phyloP scores from a whole-genome alignment of 306 rosid genomes.

The Lablab purpureus region DNA sequence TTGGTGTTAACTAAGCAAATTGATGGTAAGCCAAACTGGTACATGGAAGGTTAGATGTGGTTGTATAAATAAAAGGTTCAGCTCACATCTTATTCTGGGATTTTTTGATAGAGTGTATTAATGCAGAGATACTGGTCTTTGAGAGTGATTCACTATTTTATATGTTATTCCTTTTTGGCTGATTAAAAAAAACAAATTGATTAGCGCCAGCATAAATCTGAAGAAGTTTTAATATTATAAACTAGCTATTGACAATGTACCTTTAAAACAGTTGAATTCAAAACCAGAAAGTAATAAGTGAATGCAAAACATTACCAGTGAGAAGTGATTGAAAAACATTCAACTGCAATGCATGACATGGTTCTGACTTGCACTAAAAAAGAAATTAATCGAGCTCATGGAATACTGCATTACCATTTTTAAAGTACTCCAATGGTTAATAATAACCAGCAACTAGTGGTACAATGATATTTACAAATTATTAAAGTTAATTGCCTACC shows the following conservation, averaged over 20 bases:
- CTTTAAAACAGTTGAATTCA: neutral
- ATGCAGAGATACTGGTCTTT: too few species aligned
- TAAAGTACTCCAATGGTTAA: neutral
- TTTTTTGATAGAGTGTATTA: too few species aligned
- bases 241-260: neutral
- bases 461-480: conserved; percentile 12
- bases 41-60: too few species aligned
- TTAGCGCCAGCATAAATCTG: neutral
- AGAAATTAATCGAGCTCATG: neutral
- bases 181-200: neutral
- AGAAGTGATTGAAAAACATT: conserved; percentile 5
- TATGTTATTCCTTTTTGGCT: too few species aligned
- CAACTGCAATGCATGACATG: conserved; percentile 8
- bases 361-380: conserved; percentile 9
- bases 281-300: neutral
- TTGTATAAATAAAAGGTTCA: too few species aligned
- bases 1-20: neutral
- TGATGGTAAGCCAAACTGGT: neutral
- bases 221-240: neutral
- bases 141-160: too few species aligned
- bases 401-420: conserved; percentile 3
- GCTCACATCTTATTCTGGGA: too few species aligned
- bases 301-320: neutral
- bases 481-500: neutral
- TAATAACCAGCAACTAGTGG: neutral